A percentile compares a stretch with the other conserved stretches of the same genome.
These are phyloP conservation scores for Rosellinia necatrix DNA, from an alignment of 2,329 filamentous ascomycete species.

Conservation along the genomic window DNA sequence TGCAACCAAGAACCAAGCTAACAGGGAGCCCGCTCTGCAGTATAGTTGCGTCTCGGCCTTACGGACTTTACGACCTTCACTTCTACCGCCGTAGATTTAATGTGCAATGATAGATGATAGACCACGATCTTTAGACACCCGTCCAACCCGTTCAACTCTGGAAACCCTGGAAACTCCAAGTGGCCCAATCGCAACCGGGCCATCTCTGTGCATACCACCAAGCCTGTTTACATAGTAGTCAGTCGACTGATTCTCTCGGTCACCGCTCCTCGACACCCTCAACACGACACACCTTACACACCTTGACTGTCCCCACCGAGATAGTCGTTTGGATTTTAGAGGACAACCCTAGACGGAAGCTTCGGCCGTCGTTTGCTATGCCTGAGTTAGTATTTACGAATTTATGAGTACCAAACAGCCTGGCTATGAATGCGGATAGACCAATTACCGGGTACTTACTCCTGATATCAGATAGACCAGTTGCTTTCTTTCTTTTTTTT, in stretches of 20 bases:
- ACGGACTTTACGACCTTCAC: slow-evolving; percentile 10
- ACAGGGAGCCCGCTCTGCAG: slow-evolving; percentile 1
- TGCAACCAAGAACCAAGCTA: neutral
- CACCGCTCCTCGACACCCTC: slow-evolving; percentile 16
- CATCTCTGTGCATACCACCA: slow-evolving; percentile 2
- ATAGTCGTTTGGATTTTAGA: slow-evolving; percentile 15
- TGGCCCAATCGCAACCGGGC: neutral
- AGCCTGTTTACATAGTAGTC: neutral
- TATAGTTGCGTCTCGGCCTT: slow-evolving; percentile 22
- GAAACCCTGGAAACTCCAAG: slow-evolving; percentile 10
- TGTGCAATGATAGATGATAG: slow-evolving; percentile 31
- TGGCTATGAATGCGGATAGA: slow-evolving; percentile 69
- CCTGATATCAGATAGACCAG: too few relatives aligned
- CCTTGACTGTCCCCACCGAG: slow-evolving; percentile 21
- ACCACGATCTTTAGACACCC: slow-evolving; percentile 14
- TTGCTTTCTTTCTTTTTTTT: too few relatives aligned
- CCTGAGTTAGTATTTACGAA: slow-evolving; percentile 17
- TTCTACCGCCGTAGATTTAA: slow-evolving; percentile 26
- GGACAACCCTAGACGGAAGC: too few relatives aligned
- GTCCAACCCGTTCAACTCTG: too few relatives aligned
- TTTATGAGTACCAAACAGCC: slow-evolving; percentile 30
- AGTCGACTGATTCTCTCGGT: slow-evolving; percentile 7
- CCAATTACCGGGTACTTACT: slow-evolving; percentile 58
- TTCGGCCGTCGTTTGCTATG: slow-evolving; percentile 24
- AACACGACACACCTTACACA: neutral